Evolutionary conservation across 495 filamentous ascomycete species (phyloP).

Genomic region (Neurospora sp.): DNA sequence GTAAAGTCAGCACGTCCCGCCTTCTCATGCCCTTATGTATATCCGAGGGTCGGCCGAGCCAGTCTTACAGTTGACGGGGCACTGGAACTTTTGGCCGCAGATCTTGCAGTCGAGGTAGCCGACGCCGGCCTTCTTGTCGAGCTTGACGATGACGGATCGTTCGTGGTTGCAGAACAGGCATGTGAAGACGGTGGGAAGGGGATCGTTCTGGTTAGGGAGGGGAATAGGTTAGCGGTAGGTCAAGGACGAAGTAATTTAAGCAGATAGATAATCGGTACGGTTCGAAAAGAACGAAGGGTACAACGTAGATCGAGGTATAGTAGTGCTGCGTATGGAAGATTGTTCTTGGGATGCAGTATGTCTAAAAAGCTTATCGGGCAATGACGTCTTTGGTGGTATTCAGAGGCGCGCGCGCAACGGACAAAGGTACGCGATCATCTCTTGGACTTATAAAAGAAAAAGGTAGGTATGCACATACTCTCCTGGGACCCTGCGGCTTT

Average conservation of each 20-base stretch:
- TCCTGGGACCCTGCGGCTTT: constrained; percentile 74
- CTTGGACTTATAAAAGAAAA: not conserved
- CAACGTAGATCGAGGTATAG: not conserved
- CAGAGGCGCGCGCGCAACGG: not conserved
- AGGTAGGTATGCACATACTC: constrained; percentile 41
- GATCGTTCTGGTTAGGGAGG: constrained; percentile 53
- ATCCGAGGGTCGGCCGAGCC: not conserved
- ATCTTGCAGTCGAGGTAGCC: constrained; percentile 81
- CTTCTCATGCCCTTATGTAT: not conserved
- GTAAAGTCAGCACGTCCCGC: not conserved
- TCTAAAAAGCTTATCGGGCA: not conserved
- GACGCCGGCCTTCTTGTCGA: constrained; percentile 84
- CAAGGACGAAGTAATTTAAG: not conserved
- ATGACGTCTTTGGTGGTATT: not conserved
- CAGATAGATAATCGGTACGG: too few relatives aligned
- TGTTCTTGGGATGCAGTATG: not conserved
- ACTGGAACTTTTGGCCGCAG: constrained; percentile 89
- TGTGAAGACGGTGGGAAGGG: constrained; percentile 79
- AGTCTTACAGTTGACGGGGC: constrained; percentile 76
- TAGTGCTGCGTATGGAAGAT: not conserved
- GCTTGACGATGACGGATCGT: constrained; percentile 72
- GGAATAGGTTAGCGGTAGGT: not conserved
- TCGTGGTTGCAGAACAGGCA: constrained; percentile 99
- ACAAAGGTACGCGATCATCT: not conserved
- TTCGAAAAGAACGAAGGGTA: not conserved